Conservation (phyloP, 1,284 basidiomycete genomes). For the Cystobasidiaceae sp. region DNA sequence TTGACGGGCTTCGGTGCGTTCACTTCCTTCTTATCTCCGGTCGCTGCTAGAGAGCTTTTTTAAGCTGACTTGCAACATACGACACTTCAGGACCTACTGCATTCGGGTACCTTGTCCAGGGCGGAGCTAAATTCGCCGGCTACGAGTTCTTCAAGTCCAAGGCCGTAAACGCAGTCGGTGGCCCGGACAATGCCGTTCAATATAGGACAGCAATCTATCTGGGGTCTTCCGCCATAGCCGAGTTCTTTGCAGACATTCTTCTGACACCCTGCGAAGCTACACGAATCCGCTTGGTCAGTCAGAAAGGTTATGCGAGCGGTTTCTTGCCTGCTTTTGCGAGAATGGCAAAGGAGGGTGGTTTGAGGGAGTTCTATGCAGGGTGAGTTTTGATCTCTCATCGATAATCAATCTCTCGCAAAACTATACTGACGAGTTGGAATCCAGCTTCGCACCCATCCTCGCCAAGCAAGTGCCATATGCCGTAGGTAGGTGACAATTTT, state of each 20-base stretch:
- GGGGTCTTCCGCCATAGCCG: constrained; percentile 78
- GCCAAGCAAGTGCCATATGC: constrained; percentile 88
- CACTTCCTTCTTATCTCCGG: too few species aligned
- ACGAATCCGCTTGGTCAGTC: constrained; percentile 79
- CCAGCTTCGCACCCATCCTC: constrained; percentile 82
- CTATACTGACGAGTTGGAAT: too few species aligned
- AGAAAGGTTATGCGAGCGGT: constrained; percentile 63
- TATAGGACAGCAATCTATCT: constrained; percentile 85
- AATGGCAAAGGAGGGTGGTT: constrained; percentile 70
- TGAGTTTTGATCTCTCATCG: not conserved
- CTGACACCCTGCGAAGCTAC: constrained; percentile 53
- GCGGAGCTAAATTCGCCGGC: constrained; percentile 89
- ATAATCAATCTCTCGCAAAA: too few species aligned
- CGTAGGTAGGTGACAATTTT: too few species aligned
- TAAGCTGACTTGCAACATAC: not conserved
- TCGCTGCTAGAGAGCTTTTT: too few species aligned
- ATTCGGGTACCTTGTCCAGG: constrained; percentile 85
- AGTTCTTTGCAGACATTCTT: constrained; percentile 88
- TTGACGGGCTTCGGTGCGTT: constrained; percentile 86
- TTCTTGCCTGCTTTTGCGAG: constrained; percentile 73
- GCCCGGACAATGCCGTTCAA: constrained; percentile 66
- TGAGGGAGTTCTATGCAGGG: constrained; percentile 63
- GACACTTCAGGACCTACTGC: constrained; percentile 59
- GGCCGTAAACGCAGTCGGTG: constrained; percentile 64
- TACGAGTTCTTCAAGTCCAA: constrained; percentile 81